phyloP scores from a whole-genome alignment of 2,329 filamentous ascomycete species.

The Polychaeton citri region DNA sequence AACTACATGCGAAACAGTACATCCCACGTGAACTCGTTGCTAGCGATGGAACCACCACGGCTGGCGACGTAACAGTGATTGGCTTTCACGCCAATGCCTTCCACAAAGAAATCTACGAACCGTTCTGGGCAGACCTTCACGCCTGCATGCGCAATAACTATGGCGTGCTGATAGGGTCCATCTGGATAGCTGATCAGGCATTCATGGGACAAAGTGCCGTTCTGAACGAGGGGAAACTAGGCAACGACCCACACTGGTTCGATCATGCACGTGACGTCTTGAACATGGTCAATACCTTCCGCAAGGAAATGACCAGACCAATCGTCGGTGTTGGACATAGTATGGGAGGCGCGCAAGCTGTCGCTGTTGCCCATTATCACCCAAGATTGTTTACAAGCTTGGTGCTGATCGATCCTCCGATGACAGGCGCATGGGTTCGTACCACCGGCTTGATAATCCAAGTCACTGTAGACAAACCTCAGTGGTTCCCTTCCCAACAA shows the following conservation, averaged over 20 bases:
- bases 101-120: slow-evolving; percentile 14
- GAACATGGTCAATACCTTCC: slow-evolving; percentile 69
- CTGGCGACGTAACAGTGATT: slow-evolving; percentile 14
- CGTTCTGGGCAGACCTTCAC: slow-evolving; percentile 13
- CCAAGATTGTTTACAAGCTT: slow-evolving; percentile 62
- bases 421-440: too few relatives aligned
- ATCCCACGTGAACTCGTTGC: too few relatives aligned
- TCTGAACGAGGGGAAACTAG: slow-evolving; percentile 7
- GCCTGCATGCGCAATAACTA: background rate
- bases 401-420: slow-evolving; percentile 72
- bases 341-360: slow-evolving; percentile 61
- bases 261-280: slow-evolving; percentile 73
- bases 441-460: too few relatives aligned
- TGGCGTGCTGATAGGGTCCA: slow-evolving; percentile 4
- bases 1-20: slow-evolving; percentile 13
- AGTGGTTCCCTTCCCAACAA: too few relatives aligned
- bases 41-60: slow-evolving; percentile 6
- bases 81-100: slow-evolving; percentile 12
- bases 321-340: slow-evolving; percentile 75
- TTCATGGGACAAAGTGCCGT: slow-evolving; percentile 6
- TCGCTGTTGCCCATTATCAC: slow-evolving; percentile 59
- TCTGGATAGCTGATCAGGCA: slow-evolving; percentile 10
- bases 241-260: slow-evolving; percentile 45
- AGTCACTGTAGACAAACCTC: too few relatives aligned
- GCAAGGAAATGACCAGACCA: slow-evolving; percentile 61